Evolutionary conservation across 2,329 filamentous ascomycete species (phyloP), one percentile per base, ranked within the genome.

Genomic region (Colletotrichum spaethianum): DNA sequence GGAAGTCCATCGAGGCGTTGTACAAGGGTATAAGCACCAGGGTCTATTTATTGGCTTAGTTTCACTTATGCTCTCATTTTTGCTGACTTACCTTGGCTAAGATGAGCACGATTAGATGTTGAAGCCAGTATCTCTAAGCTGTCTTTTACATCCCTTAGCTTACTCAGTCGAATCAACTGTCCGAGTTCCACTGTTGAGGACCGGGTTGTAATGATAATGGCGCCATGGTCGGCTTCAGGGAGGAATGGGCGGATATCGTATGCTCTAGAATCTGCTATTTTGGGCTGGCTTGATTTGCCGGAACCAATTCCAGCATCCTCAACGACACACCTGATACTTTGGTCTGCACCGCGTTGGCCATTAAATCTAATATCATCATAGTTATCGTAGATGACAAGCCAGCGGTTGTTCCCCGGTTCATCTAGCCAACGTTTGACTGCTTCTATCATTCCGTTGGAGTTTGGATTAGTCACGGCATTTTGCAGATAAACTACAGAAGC

Each of bases 321-420:
- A 11, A 38, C 11, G 4, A 18, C n/a, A 18, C 7, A 18, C 33
- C n/a, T 62, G 6, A 20, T 7, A 14, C 11, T 62, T 33, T n/a
- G 16, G 8, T 14, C 42, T 4, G 28, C 9, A 11, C 20, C 72
- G 4, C 55, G 55, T 52, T 65, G 55, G 33, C 62, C 64, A 38
- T 72, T 40, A 31, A 80, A 53, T 52, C 78, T 78, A 4, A 81
- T 82, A 46, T 83, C 80, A 69, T 86, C 80, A 64, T 83, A 83
- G 60, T 86, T 85, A 63, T 85, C 81, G 62, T 78, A 85, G 16
- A 85, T 70, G 4, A 84, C n/a, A 8, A 86, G 77, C 83, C 81
- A 86, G 4, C 73, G 72, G 18, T 74, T 77, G 64, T 85, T 86
- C 4, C 73, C 55, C 23, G 63, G 74, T 1, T 78, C 61, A 52